A percentile compares a stretch with the other conserved stretches of the same genome.
Conservation (phyloP, 768 basidiomycete species). For the Boletus speciosus region DNA sequence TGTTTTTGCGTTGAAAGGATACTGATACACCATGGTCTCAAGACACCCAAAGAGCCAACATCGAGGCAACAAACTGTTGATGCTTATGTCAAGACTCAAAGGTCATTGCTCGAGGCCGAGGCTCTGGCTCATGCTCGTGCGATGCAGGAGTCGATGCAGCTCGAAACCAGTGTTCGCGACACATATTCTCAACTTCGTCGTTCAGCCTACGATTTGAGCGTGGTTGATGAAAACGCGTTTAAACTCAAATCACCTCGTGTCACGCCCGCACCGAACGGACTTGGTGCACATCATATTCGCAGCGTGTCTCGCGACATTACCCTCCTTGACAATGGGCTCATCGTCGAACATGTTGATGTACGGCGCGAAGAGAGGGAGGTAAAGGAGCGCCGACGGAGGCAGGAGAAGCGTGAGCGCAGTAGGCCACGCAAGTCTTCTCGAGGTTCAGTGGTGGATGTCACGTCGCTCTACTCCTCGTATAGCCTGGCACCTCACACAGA, state of each 20-base stretch:
- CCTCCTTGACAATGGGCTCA: constrained; percentile 83
- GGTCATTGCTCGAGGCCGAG: constrained; percentile 78
- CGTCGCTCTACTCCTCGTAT: constrained; percentile 66
- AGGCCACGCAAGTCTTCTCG: constrained; percentile 70
- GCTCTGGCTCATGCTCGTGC: constrained; percentile 73
- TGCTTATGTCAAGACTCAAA: constrained; percentile 79
- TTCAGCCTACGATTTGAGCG: constrained; percentile 66
- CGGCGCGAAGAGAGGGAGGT: constrained; percentile 76
- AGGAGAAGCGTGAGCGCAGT: constrained; percentile 56
- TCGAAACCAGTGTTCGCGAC: constrained; percentile 77
- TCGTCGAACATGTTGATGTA: constrained; percentile 84
- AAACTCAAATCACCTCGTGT: constrained; percentile 65
- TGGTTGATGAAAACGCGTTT: constrained; percentile 55
- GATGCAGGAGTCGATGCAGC: constrained; percentile 69
- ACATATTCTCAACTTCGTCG: constrained; percentile 76
- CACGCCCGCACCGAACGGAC: constrained; percentile 30
- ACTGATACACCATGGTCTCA: constrained; percentile 30
- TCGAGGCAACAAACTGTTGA: constrained; percentile 81
- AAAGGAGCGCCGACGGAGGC: constrained; percentile 62
- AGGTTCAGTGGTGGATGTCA: constrained; percentile 67
- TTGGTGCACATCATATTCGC: constrained; percentile 38
- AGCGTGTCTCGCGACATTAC: constrained; percentile 70
- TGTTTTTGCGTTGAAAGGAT: constrained; percentile 1
- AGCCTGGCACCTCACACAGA: constrained; percentile 56
- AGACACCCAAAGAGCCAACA: constrained; percentile 91